phyloP scores from a whole-genome alignment of 495 filamentous ascomycete genomes.

The Friedmanniomyces simplex region DNA sequence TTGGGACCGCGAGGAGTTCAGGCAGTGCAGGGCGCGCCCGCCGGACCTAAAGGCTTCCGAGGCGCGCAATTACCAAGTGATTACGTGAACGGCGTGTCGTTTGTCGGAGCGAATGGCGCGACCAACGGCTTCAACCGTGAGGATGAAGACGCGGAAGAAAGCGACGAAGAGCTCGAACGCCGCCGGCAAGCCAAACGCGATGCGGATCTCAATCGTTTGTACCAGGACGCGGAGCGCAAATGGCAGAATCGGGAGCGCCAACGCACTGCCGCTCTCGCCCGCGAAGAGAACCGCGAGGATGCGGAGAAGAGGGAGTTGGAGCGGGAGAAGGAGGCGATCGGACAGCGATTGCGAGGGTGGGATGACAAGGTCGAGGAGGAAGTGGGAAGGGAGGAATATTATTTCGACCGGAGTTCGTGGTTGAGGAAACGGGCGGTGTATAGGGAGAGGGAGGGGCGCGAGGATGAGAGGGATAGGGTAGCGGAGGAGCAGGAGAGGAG shows the following conservation, averaged over 20 bases:
- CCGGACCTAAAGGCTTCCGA: constrained; percentile 61
- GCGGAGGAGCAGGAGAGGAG: constrained; percentile 66
- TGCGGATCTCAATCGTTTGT: constrained; percentile 67
- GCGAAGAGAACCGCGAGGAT: constrained; percentile 64
- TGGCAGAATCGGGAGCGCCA: constrained; percentile 85
- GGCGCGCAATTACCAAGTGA: constrained; percentile 65
- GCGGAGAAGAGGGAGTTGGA: constrained; percentile 22
- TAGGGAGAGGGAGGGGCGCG: constrained; percentile 56
- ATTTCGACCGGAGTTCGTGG: constrained; percentile 74
- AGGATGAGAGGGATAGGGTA: constrained; percentile 72
- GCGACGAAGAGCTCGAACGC: constrained; percentile 72
- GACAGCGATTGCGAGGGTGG: constrained; percentile 67
- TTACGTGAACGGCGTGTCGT: constrained; percentile 71
- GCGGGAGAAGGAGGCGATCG: constrained; percentile 58
- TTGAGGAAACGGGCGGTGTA: constrained; percentile 67
- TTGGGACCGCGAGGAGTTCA: constrained; percentile 33
- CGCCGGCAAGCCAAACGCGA: constrained; percentile 60
- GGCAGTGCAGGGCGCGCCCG: constrained; percentile 59
- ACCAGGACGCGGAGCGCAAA: constrained; percentile 73
- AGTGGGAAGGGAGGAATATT: constrained; percentile 65
- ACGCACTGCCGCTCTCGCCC: constrained; percentile 69
- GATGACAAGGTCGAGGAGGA: constrained; percentile 74
- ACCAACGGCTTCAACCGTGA: constrained; percentile 39
- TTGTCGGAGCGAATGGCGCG: constrained; percentile 61
- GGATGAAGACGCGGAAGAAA: constrained; percentile 81